Base-by-base conservation (phyloP, 768 basidiomycete genomes). In the Leucogyrophana mollusca region DNA sequence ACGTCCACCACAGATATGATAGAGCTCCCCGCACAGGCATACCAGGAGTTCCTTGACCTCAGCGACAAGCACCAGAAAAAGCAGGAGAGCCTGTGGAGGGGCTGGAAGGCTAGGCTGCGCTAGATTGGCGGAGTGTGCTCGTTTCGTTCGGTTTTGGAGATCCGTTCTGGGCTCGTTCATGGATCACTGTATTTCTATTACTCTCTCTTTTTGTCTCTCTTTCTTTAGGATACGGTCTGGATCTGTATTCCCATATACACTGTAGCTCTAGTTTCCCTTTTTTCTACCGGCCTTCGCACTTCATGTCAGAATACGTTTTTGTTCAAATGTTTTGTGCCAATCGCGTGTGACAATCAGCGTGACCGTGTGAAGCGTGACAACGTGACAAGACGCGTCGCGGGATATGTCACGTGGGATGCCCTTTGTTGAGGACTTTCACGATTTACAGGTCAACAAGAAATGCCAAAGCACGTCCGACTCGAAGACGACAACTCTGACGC, bases 1-100 rank as follows among this genome's bases (percentile, higher is more conserved):
- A 62, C 62, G 2, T 52, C 57, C 10, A 60, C 65, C 16, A 62
- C 60, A 14, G 86, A 79, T 55, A 79, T 84, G 74, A 77, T 87
- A 49, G 83, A 86, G 57, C 73, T 88, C 17, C 78, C 83, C 20
- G 71, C 71, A 34, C 68, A 75, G 47, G 80, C 81, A 8, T 85
- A 78, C 57, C 70, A 67, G 27, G 74, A 85, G 54, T 88, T 77
- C 60, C 65, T 73, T 46, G 73, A 78, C 57, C 62, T 83, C 52
- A 76, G 68, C 51, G 67, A 72, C 40, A 76, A 72, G 47, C 73
- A 78, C 47, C 76, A 76, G 59, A 71, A 76, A 58, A 73, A 74
- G 42, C 73, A 80, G 45, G 83, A 87, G 61, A 74, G 66, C 36
- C 62, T 83, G 55, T 87, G 82, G 80, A 71, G 65, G 44, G 66